Conservation (phyloP, 306 rosid genomes). For the Begonia peltatifolia region DNA sequence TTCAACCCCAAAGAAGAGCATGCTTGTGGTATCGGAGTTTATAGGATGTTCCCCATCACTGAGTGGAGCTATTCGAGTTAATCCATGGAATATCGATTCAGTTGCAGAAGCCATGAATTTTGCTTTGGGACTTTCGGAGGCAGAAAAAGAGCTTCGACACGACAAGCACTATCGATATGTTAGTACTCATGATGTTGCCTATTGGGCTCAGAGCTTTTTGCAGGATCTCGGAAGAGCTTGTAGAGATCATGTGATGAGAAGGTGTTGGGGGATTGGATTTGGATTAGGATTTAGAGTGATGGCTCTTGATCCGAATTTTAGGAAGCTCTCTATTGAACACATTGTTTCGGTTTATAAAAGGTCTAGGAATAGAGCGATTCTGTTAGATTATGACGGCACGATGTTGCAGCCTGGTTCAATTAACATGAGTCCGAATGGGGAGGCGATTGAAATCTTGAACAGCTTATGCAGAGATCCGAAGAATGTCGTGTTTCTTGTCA, state of each 20-base stretch:
- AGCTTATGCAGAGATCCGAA: slow-evolving; percentile 59
- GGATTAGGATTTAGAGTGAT: slow-evolving; percentile 83
- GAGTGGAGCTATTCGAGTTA: slow-evolving; percentile 82
- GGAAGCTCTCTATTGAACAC: slow-evolving; percentile 71
- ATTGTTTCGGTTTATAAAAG: slow-evolving; percentile 79
- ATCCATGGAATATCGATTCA: slow-evolving; percentile 85
- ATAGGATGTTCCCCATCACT: slow-evolving; percentile 88
- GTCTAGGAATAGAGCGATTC: slow-evolving; percentile 62
- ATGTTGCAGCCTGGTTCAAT: slow-evolving; percentile 55
- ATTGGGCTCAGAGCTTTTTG: slow-evolving; percentile 84
- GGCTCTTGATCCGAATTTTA: slow-evolving; percentile 75
- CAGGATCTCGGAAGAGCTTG: slow-evolving; percentile 87
- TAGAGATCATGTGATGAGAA: slow-evolving; percentile 61
- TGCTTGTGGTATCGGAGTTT: slow-evolving; percentile 80
- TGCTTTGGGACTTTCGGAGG: slow-evolving; percentile 41
- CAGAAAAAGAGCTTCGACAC: slow-evolving; percentile 73
- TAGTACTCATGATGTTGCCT: slow-evolving; percentile 79
- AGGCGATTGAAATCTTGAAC: slow-evolving; percentile 48
- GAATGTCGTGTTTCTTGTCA: slow-evolving; percentile 67
- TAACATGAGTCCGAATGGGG: slow-evolving; percentile 44
- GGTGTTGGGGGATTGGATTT: slow-evolving; percentile 93
- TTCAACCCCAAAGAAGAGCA: slow-evolving; percentile 41
- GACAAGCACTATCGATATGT: slow-evolving; percentile 85
- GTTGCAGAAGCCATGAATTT: slow-evolving; percentile 89
- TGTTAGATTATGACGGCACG: slow-evolving; percentile 75